A percentile compares a stretch with the other conserved stretches of the same genome.
phyloP scores from a whole-genome alignment of 1,284 basidiomycete species.

The Pholiota adiposa region DNA sequence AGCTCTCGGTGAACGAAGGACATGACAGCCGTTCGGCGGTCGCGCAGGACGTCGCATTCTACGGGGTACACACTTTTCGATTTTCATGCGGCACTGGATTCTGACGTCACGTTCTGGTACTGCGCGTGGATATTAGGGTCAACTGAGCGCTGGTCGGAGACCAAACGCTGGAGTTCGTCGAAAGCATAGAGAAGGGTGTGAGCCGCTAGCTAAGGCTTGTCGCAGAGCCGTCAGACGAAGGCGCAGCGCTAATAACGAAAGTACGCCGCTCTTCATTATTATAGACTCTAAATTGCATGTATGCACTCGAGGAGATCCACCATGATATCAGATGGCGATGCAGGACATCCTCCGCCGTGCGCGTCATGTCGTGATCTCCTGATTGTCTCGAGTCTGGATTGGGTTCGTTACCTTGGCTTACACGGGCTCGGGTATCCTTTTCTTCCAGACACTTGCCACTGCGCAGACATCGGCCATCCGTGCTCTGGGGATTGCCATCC shows the following conservation, averaged over 20 bases:
- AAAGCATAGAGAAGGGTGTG: background rate
- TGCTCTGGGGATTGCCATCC: background rate
- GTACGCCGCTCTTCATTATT: background rate
- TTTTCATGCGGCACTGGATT: background rate
- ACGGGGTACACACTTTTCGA: background rate
- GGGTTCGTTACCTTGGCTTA: background rate
- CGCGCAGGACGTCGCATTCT: background rate
- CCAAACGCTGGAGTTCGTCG: background rate
- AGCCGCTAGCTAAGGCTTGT: background rate
- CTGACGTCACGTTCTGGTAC: background rate
- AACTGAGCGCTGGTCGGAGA: background rate
- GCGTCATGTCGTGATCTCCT: too few relatives aligned
- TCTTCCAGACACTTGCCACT: background rate
- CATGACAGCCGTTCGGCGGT: background rate
- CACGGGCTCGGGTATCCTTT: background rate
- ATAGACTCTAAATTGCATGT: background rate
- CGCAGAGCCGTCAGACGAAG: background rate
- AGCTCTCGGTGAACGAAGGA: background rate
- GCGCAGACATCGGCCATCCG: conserved; percentile 1
- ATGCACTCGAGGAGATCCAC: too few relatives aligned
- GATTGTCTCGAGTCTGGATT: background rate
- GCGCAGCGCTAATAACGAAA: background rate
- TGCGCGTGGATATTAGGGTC: background rate
- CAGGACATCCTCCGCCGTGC: too few relatives aligned
- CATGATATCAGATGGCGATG: too few relatives aligned